Conservation (phyloP, 169 alveolate genomes). For the Plasmodium fragile region DNA sequence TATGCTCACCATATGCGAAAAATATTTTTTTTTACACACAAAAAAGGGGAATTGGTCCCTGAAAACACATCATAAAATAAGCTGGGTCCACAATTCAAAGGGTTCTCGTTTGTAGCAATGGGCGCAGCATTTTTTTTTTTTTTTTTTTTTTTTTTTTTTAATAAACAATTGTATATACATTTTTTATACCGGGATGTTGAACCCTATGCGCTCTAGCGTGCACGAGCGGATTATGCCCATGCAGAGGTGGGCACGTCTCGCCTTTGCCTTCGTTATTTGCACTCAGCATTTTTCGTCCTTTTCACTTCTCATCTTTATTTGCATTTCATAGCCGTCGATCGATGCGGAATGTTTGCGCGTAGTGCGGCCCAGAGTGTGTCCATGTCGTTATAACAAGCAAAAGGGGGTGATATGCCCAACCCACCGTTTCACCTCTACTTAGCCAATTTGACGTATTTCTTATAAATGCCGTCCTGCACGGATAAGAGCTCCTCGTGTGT, state of each 20-base stretch:
- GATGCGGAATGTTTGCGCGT: background rate
- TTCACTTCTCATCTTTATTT: background rate
- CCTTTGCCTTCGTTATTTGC: background rate
- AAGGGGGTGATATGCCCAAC: background rate
- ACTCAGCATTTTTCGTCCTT: background rate
- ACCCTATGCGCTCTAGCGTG: background rate
- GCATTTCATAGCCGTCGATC: background rate
- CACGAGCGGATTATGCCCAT: background rate
- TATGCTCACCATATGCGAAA: background rate
- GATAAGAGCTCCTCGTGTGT: conserved; percentile 89
- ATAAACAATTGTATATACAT: background rate
- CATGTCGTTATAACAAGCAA: background rate
- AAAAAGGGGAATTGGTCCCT: background rate
- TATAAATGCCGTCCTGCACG: conserved; percentile 46
- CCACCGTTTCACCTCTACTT: background rate
- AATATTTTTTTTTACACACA: background rate
- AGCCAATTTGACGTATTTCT: conserved; percentile 67
- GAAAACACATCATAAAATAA: background rate
- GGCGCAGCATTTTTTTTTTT: background rate
- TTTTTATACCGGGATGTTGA: background rate
- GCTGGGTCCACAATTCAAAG: background rate
- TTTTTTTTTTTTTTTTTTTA: background rate
- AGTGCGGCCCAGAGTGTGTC: background rate
- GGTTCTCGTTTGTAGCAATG: background rate
- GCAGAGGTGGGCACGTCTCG: background rate